Conservation (phyloP, 2,329 filamentous ascomycete species). For the Colletotrichum trifolii region DNA sequence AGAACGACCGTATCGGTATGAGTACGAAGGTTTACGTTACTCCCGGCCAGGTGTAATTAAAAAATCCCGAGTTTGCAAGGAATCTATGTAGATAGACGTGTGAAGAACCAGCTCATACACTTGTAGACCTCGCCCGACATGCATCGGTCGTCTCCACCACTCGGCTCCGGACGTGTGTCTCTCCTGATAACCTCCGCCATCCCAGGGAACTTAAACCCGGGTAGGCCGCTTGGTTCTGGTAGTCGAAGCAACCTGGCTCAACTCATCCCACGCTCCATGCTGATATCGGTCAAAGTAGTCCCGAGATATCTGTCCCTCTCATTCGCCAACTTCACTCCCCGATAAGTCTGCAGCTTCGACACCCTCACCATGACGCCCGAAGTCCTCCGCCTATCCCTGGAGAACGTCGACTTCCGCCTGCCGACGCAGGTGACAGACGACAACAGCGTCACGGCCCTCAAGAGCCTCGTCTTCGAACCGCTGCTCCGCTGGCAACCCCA, state of each 20-base stretch:
- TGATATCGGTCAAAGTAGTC: too few relatives aligned
- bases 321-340: background rate
- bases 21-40: too few relatives aligned
- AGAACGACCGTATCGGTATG: too few relatives aligned
- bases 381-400: slow-evolving; percentile 11
- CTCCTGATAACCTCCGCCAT: background rate
- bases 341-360: background rate
- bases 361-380: slow-evolving; percentile 20
- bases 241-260: too few relatives aligned
- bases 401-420: slow-evolving; percentile 30
- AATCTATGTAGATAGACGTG: too few relatives aligned
- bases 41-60: too few relatives aligned
- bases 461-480: slow-evolving; percentile 28
- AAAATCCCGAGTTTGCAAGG: too few relatives aligned
- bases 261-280: too few relatives aligned
- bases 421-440: slow-evolving; percentile 28
- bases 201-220: background rate
- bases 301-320: too few relatives aligned
- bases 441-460: slow-evolving; percentile 21
- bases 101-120: too few relatives aligned
- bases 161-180: background rate
- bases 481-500: slow-evolving; percentile 20
- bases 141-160: background rate
- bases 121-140: too few relatives aligned
- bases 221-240: background rate